These are phyloP conservation scores for Geotrichum restrictum DNA, from an alignment of 1,139 yeast genomes.

Conservation along the genomic window DNA sequence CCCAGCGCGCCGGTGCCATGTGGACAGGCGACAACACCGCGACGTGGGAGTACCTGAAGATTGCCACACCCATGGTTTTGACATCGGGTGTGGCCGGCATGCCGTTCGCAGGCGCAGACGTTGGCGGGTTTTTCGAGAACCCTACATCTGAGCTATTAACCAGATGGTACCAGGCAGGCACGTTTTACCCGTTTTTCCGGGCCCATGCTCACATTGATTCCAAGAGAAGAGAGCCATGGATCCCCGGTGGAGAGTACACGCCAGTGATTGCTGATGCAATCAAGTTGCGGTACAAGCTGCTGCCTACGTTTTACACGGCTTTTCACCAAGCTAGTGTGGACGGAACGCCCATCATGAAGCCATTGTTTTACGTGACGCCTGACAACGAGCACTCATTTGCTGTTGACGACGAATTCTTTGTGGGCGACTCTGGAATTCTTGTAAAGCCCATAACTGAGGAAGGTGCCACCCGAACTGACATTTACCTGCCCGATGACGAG, in stretches of 20 bases:
- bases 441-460: constrained; percentile 78
- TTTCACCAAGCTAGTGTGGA: constrained; percentile 58
- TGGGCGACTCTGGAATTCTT: constrained; percentile 69
- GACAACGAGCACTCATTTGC: constrained; percentile 48
- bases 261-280: constrained; percentile 66
- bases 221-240: constrained; percentile 88
- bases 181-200: constrained; percentile 93
- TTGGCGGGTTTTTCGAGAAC: constrained; percentile 93
- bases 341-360: constrained; percentile 73
- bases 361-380: constrained; percentile 66
- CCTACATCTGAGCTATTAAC: constrained; percentile 75
- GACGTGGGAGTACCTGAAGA: constrained; percentile 78
- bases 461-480: constrained; percentile 43
- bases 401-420: constrained; percentile 78
- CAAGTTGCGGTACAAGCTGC: constrained; percentile 63
- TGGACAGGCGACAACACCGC: constrained; percentile 99
- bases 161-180: constrained; percentile 95
- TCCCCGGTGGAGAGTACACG: constrained; percentile 73
- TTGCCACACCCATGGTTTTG: constrained; percentile 82
- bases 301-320: constrained; percentile 79
- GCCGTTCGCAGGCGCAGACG: constrained; percentile 95
- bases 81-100: constrained; percentile 78
- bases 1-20: constrained; percentile 86
- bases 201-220: constrained; percentile 96
- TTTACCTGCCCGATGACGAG: constrained; percentile 64